phyloP scores from a whole-genome alignment of 2,329 filamentous ascomycete genomes.

The Penicillium griseofulvum region DNA sequence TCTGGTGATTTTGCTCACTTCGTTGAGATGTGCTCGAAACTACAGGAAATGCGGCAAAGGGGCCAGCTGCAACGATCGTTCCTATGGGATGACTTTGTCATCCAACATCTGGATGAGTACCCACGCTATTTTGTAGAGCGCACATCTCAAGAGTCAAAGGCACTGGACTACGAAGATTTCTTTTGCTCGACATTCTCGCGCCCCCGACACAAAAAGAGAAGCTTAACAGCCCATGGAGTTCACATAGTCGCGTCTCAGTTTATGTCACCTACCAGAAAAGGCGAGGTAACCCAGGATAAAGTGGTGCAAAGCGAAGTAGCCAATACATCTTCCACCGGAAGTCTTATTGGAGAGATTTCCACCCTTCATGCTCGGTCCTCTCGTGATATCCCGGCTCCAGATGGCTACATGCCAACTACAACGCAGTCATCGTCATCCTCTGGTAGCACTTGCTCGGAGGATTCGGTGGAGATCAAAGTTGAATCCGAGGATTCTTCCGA shows the following conservation, averaged over 20 bases:
- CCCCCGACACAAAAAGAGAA: constrained; percentile 38
- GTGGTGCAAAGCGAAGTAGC: background rate
- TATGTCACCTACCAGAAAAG: constrained; percentile 1
- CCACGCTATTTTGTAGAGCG: constrained; percentile 32
- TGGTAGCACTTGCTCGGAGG: background rate
- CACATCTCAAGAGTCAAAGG: constrained; percentile 23
- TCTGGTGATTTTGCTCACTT: constrained; percentile 41
- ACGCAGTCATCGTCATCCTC: background rate
- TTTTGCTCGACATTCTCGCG: constrained; percentile 34
- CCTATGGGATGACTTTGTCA: constrained; percentile 49
- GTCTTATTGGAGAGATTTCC: constrained; percentile 25
- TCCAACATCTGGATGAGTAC: constrained; percentile 40
- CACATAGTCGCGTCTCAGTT: constrained; percentile 30
- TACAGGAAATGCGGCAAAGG: constrained; percentile 32
- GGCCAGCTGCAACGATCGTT: constrained; percentile 36
- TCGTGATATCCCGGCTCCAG: constrained; percentile 5
- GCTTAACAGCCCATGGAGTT: constrained; percentile 33
- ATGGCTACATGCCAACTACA: background rate
- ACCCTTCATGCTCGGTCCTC: constrained; percentile 26
- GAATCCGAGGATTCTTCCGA: background rate
- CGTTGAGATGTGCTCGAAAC: constrained; percentile 35
- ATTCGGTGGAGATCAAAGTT: background rate
- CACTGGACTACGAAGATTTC: constrained; percentile 39
- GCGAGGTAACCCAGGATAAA: background rate
- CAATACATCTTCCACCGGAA: constrained; percentile 26